A percentile compares a stretch with the other conserved stretches of the same genome.
These are phyloP conservation scores for Hanseniaspora mollemarum DNA, from an alignment of 805 yeast species.

Conservation along the genomic window DNA sequence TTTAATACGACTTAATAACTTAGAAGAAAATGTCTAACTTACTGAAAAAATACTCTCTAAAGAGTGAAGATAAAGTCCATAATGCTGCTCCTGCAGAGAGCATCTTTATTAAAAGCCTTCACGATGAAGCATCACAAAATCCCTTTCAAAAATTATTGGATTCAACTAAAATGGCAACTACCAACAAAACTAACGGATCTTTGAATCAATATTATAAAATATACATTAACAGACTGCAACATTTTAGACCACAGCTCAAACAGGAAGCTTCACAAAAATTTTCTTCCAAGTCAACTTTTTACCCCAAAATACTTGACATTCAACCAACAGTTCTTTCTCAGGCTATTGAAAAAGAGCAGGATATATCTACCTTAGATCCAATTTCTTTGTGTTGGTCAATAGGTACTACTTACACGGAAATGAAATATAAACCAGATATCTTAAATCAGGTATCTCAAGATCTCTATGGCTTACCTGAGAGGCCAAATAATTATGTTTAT, in stretches of 20 bases:
- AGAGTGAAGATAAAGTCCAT: neutral
- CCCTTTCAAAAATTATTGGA: conserved; percentile 29
- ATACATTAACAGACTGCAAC: conserved; percentile 42
- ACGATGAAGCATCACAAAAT: conserved; percentile 20
- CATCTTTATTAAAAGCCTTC: neutral
- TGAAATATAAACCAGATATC: conserved; percentile 76
- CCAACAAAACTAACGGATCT: neutral
- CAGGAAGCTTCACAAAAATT: conserved; percentile 42
- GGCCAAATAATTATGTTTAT: conserved; percentile 34
- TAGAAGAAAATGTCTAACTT: neutral
- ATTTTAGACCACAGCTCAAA: conserved; percentile 38
- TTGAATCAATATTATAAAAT: conserved; percentile 45
- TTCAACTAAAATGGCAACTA: conserved; percentile 28
- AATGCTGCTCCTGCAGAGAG: neutral
- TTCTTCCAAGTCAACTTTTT: conserved; percentile 27
- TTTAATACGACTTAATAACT: too few species aligned
- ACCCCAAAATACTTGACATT: conserved; percentile 44
- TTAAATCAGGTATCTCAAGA: conserved; percentile 63
- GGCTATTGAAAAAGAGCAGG: conserved; percentile 1
- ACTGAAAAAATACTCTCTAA: neutral
- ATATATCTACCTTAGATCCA: neutral
- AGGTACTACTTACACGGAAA: conserved; percentile 77
- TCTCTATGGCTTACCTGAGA: conserved; percentile 34
- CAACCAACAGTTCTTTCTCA: conserved; percentile 30
- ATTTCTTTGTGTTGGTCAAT: conserved; percentile 62